Conservation (phyloP, 2,329 filamentous ascomycete genomes). For the Colletotrichum trifolii region DNA sequence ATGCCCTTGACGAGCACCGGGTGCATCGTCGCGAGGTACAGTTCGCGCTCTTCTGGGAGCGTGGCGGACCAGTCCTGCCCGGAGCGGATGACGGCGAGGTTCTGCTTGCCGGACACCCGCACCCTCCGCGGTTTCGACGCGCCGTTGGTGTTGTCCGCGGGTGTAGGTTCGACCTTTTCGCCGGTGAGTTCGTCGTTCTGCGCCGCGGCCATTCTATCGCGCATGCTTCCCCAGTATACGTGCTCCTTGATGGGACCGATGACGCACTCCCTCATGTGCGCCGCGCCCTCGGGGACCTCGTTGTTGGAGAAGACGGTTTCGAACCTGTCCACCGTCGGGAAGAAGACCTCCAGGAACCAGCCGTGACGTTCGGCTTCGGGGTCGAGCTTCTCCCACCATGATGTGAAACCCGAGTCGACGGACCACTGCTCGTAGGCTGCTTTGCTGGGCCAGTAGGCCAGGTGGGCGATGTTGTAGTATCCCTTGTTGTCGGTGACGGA, state of each 20-base stretch:
- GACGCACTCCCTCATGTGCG: conserved; percentile 50
- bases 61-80: conserved; percentile 58
- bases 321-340: conserved; percentile 53
- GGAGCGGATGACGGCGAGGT: conserved; percentile 56
- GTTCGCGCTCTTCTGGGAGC: conserved; percentile 50
- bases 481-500: conserved; percentile 34
- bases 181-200: conserved; percentile 50
- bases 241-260: conserved; percentile 54
- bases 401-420: conserved; percentile 46
- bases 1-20: conserved; percentile 55
- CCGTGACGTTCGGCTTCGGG: conserved; percentile 43
- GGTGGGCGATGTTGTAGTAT: conserved; percentile 40
- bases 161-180: conserved; percentile 27
- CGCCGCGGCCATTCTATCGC: conserved; percentile 52
- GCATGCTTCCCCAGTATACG: conserved; percentile 59
- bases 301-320: conserved; percentile 55
- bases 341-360: conserved; percentile 56
- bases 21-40: conserved; percentile 58
- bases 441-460: conserved; percentile 52
- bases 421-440: conserved; percentile 46
- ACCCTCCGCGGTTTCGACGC: neutral
- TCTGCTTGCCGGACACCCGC: conserved; percentile 49
- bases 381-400: conserved; percentile 50
- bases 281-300: conserved; percentile 51
- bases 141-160: neutral